Evolutionary conservation across 108 stramenopile species (phyloP).

Genomic region (Cyclostephanos invisitatus): DNA sequence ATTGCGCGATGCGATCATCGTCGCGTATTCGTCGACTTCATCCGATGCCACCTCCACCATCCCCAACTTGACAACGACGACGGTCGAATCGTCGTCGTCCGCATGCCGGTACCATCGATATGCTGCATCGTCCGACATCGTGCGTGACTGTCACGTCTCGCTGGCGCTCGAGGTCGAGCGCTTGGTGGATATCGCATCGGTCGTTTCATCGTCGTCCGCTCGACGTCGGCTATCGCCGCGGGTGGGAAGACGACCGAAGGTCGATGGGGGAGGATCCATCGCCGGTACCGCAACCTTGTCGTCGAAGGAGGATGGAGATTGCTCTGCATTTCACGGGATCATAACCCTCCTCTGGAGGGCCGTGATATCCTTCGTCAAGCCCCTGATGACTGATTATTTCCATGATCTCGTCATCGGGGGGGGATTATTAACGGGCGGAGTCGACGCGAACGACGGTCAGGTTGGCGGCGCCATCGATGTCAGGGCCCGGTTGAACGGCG

Average conservation of each 20-base stretch:
- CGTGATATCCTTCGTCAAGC: conserved; percentile 32
- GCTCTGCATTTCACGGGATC: not conserved
- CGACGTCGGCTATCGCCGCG: not conserved
- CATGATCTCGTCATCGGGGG: not conserved
- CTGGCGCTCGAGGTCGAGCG: conserved; percentile 24
- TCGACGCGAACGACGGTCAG: not conserved
- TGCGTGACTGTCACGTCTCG: conserved; percentile 28
- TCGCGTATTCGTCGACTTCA: not conserved
- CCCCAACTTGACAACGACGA: not conserved
- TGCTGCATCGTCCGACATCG: conserved; percentile 3
- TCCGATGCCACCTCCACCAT: not conserved
- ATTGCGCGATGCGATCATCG: conserved; percentile 35
- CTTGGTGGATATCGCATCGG: conserved; percentile 24
- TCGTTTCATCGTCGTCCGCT: conserved; percentile 1
- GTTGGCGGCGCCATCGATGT: not conserved
- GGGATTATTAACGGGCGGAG: not conserved
- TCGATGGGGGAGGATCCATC: too few species aligned
- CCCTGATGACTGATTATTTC: conserved; percentile 22
- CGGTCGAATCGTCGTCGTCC: not conserved
- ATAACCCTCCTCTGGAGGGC: conserved; percentile 17
- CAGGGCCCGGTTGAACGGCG: not conserved
- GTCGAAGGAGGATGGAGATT: conserved; percentile 5
- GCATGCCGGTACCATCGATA: not conserved
- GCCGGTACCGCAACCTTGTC: too few species aligned
- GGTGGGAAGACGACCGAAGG: too few species aligned